These are phyloP conservation scores for Mrakia hoshinonis DNA, from an alignment of 768 basidiomycete species.

Conservation along the genomic window DNA sequence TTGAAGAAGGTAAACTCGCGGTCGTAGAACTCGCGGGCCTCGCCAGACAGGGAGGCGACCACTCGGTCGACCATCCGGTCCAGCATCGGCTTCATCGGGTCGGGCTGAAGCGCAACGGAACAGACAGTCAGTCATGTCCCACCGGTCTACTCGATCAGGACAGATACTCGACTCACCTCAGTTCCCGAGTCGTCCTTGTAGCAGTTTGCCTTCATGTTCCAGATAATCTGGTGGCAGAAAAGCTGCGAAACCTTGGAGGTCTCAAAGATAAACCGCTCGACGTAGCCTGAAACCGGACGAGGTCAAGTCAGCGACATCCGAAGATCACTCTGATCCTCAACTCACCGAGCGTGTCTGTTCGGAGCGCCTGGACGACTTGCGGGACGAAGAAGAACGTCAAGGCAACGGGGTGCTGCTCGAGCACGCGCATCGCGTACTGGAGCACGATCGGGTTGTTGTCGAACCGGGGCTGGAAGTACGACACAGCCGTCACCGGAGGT, in stretches of 20 bases:
- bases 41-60: slow-evolving; percentile 75
- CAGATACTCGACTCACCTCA: slow-evolving; percentile 48
- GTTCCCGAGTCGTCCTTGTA: slow-evolving; percentile 85
- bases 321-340: too few relatives aligned
- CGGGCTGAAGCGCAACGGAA: slow-evolving; percentile 52
- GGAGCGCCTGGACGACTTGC: slow-evolving; percentile 91
- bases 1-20: slow-evolving; percentile 92
- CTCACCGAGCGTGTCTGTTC: slow-evolving; percentile 77
- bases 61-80: slow-evolving; percentile 74
- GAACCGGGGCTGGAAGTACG: slow-evolving; percentile 72
- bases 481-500: slow-evolving; percentile 51
- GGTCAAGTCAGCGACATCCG: not conserved
- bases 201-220: slow-evolving; percentile 99
- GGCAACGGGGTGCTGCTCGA: slow-evolving; percentile 89
- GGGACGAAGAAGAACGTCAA: slow-evolving; percentile 98
- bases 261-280: slow-evolving; percentile 89
- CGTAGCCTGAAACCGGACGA: slow-evolving; percentile 57
- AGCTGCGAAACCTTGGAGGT: slow-evolving; percentile 93
- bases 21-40: slow-evolving; percentile 80
- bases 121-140: not conserved
- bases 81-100: slow-evolving; percentile 92
- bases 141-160: not conserved
- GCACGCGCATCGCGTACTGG: slow-evolving; percentile 91
- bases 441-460: slow-evolving; percentile 73
- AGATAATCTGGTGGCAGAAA: slow-evolving; percentile 99